Base-by-base conservation (phyloP, 768 basidiomycete genomes). In the Collybia sp. region DNA sequence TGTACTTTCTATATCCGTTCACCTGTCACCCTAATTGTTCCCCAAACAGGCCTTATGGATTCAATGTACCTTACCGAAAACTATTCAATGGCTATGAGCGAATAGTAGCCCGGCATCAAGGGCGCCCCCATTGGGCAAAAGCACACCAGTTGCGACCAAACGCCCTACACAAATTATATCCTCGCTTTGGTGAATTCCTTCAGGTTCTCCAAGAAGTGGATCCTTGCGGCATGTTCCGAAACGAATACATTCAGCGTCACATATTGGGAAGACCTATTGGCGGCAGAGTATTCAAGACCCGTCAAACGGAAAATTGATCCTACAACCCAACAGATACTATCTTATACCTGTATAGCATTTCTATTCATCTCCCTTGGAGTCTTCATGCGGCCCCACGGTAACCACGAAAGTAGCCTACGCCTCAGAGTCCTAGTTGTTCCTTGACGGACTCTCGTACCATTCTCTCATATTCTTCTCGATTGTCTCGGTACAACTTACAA, bases 51-150 rank as follows among this genome's bases (percentile, higher is more conserved):
- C 93, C 93, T 2, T 97, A 93, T 59, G 86, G 86, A 6, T 73
- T 84, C 49, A 80, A 82, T 40, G 83, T 92, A 6, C 85, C 90
- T 12, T 96, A 95, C 68, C 82, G 81, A 47, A 67, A 73, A 46
- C 71, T 91, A 42, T 95, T 97, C 64, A 66, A 72, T 39, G 74
- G 72, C 18, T 96, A 90, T 59, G 90, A 94, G 60, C 55, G 62
- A 12, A 85, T 93, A 55, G 60, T 94, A 48, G 61, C 69, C 16
- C 73, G 70, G 20, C 76, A 93, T 65, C 74, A 76, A 36, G 95
- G 93, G 5, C 76, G 89, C 40, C 93, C 95, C 8, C 95, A 98
- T 69, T 98, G 95, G 95, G 95, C 93, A 0, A 98, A 98, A 65
- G 77, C 89, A 16, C 95, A 97, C 61, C 67, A 68, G 17, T 73